Conservation (phyloP, 257 asterid genomes). For the Solanum etuberosum region DNA sequence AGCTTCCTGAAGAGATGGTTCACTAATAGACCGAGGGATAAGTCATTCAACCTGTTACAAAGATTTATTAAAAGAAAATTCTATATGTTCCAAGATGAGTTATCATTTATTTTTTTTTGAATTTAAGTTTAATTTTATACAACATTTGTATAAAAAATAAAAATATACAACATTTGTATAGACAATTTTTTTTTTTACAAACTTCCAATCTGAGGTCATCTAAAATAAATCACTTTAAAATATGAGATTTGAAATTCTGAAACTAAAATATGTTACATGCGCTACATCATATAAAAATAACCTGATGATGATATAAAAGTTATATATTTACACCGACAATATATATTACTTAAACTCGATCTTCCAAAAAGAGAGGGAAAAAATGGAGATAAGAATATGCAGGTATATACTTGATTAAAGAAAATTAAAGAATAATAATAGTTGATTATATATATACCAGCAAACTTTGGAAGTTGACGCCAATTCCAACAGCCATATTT, state of each 20-base stretch:
- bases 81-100: neutral
- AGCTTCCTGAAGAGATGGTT: too few species aligned
- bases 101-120: neutral
- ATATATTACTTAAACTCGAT: too few species aligned
- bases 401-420: neutral
- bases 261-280: neutral
- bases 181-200: neutral
- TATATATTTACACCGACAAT: neutral
- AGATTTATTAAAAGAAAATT: neutral
- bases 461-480: neutral
- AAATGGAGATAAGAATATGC: too few species aligned
- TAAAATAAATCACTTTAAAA: neutral
- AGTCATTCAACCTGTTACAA: too few species aligned
- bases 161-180: rapidly evolving
- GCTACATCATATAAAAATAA: too few species aligned
- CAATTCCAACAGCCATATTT: neutral
- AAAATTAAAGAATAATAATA: neutral
- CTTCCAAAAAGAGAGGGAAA: neutral
- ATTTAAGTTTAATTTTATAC: neutral
- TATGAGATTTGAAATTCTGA: neutral
- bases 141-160: too few species aligned
- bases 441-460: neutral
- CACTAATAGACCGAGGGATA: too few species aligned
- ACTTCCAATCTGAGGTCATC: neutral
- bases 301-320: neutral